Evolutionary conservation across 2,329 filamentous ascomycete genomes (phyloP), one percentile per base, ranked within the genome.

Genomic region (Beauveria sp.): DNA sequence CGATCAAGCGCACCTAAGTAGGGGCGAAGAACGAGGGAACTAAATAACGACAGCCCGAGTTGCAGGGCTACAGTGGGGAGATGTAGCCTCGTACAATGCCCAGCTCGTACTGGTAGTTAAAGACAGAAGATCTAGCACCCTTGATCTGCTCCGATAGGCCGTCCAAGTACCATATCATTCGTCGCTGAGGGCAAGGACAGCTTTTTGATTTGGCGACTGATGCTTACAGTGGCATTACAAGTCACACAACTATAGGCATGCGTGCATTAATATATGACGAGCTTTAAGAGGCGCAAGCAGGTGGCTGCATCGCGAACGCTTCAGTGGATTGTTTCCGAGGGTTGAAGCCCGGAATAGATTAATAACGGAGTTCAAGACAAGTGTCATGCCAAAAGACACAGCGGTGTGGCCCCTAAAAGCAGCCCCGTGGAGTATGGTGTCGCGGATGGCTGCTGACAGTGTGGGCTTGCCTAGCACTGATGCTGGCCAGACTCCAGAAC

Each of bases 361-460:
- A 26, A 20, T 43, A 26, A 20, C 22, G 40, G 24, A 18, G 22
- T 46, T 46, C 43, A 6, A 52, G 31, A 48, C 50, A 7, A 20
- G 14, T 31, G 12, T 31, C 20, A 18, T 50, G 24, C 26, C 24
- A 28, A 18, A 28, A 53, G 24, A 5, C 52, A 20, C 42, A 34
- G 42, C 26, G 28, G 53, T 56, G 53, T 56, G 42, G 42, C 42
- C 46, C 43, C 26, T 56, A 34, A 42, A 22, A 55, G 49, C 45
- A 50, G 46, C 55, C 31, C 20, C 56, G 24, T 51, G 56, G 56
- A 45, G 56, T 59, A 34, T 50, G 20, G 28, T 56, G 18, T 48
- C 16, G 49, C 22, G 42, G 31, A 40, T 51, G 56, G 46, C 56
- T 59, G 56, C 56, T 59, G 46, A 59, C 56, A n/a, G 34, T 18